Percentiles rank a stretch among this genome's conserved stretches.
Evolutionary conservation across 2,329 filamentous ascomycete genomes (phyloP).

Genomic region (Alternaria infectoria): DNA sequence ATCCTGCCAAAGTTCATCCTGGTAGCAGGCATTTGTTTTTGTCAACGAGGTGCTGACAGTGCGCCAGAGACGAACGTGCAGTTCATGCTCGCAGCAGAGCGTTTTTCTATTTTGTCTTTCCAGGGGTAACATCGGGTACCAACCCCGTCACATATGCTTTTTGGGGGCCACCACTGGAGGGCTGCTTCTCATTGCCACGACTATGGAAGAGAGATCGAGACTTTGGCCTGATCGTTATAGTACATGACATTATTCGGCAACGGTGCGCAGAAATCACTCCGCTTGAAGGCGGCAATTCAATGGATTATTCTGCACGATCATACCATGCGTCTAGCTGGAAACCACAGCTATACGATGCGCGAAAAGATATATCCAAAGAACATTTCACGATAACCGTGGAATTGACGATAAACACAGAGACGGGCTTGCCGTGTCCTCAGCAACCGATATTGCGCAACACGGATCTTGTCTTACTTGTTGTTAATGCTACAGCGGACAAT

Average conservation of each 20-base stretch:
- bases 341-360: neutral
- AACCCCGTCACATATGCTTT: neutral
- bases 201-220: neutral
- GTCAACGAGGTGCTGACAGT: neutral
- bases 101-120: neutral
- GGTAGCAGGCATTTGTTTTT: neutral
- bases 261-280: neutral
- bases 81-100: neutral
- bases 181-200: neutral
- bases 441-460: neutral
- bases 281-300: neutral
- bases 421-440: neutral
- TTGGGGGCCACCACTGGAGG: neutral
- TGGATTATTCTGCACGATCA: neutral
- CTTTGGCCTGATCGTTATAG: neutral
- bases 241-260: neutral
- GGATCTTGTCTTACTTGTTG: neutral
- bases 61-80: neutral
- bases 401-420: neutral
- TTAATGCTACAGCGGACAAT: neutral
- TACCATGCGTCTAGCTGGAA: neutral
- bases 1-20: neutral
- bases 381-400: neutral
- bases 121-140: neutral
- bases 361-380: fast-evolving